phyloP scores from a whole-genome alignment of 345 rosid species.

The Heritiera littoralis region DNA sequence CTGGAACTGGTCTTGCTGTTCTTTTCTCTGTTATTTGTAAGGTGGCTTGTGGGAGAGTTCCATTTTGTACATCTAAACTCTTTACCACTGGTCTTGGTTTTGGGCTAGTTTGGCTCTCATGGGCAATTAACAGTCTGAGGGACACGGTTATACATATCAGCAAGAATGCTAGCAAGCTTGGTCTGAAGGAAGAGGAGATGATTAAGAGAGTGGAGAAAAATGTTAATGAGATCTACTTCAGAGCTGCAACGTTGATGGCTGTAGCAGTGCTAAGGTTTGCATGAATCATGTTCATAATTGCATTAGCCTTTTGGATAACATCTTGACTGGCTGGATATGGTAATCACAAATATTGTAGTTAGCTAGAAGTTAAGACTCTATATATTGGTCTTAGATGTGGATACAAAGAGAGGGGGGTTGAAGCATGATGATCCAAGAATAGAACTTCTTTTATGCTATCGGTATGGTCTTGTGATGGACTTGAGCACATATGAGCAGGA shows the following conservation, averaged over 20 bases:
- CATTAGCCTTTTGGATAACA: neutral
- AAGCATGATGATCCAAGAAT: neutral
- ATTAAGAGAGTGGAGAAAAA: conserved; percentile 55
- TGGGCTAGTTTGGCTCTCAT: conserved; percentile 78
- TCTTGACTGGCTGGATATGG: neutral
- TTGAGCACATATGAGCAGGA: conserved; percentile 23
- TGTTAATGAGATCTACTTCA: conserved; percentile 32
- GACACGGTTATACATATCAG: conserved; percentile 48
- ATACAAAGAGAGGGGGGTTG: neutral
- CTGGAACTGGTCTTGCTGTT: conserved; percentile 87
- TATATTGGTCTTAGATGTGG: neutral
- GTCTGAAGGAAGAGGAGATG: conserved; percentile 60
- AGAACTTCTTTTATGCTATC: neutral
- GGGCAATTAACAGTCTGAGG: conserved; percentile 70
- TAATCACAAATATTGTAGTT: conserved; percentile 5
- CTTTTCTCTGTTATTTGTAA: conserved; percentile 61
- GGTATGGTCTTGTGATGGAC: conserved; percentile 18
- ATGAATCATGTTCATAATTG: conserved; percentile 20
- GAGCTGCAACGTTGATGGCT: conserved; percentile 67
- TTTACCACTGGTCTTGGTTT: conserved; percentile 69
- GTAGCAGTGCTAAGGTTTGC: conserved; percentile 53
- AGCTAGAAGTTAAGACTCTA: neutral
- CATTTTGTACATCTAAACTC: conserved; percentile 59
- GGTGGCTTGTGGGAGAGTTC: conserved; percentile 55
- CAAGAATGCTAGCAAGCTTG: conserved; percentile 50